phyloP scores from a whole-genome alignment of 495 filamentous ascomycete species.

The Arthonia radiata region DNA sequence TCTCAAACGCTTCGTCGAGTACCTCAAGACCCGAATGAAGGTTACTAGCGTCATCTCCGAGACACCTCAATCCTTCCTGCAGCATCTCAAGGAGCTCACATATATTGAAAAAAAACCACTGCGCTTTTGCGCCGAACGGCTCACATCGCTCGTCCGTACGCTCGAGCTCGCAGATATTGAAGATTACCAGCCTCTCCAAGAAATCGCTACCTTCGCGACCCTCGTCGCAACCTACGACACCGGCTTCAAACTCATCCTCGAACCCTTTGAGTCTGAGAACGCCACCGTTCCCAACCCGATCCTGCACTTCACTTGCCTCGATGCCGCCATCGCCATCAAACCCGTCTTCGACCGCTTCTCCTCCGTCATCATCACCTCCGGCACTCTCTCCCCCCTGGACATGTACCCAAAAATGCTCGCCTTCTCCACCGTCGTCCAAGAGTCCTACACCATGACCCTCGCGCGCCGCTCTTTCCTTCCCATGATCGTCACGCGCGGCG shows the following conservation, averaged over 20 bases:
- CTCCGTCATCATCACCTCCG: conserved; percentile 96
- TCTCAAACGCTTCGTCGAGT: conserved; percentile 88
- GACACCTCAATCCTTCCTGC: conserved; percentile 79
- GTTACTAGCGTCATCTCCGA: conserved; percentile 92
- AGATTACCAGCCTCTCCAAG: conserved; percentile 89
- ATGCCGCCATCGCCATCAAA: conserved; percentile 95
- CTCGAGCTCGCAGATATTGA: conserved; percentile 94
- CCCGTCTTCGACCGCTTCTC: conserved; percentile 93
- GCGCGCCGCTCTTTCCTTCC: conserved; percentile 87
- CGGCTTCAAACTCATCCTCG: conserved; percentile 84
- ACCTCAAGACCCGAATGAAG: conserved; percentile 95
- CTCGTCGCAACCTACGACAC: conserved; percentile 93
- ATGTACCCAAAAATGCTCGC: conserved; percentile 99
- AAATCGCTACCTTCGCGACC: conserved; percentile 97
- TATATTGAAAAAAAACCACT: conserved; percentile 95
- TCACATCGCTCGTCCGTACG: conserved; percentile 85
- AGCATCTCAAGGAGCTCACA: conserved; percentile 80
- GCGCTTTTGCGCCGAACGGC: conserved; percentile 72
- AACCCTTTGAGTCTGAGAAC: conserved; percentile 87
- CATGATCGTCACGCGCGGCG: conserved; percentile 89
- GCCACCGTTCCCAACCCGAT: conserved; percentile 91
- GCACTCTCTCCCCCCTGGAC: conserved; percentile 86
- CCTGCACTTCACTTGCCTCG: conserved; percentile 85
- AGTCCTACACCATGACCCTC: conserved; percentile 93
- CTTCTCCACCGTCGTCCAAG: conserved; percentile 74